Conservation (phyloP, 2,329 filamentous ascomycete species). For the Fusarium marasasianum region DNA sequence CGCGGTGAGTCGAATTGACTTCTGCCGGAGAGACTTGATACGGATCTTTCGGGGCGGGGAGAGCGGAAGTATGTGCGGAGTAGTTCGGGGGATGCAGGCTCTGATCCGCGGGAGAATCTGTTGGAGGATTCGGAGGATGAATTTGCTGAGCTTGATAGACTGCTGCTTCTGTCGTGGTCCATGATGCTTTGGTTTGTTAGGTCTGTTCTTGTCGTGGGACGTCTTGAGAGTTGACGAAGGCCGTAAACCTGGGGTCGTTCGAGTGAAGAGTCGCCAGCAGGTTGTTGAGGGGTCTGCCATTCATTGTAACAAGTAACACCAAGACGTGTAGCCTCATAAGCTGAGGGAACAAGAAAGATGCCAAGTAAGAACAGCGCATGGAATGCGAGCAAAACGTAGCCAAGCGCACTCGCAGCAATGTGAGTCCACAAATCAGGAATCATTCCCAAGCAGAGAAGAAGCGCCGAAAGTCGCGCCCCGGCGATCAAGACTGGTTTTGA, state of each 20-base stretch:
- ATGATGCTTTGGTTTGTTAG: conserved; percentile 6
- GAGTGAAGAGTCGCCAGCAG: not conserved
- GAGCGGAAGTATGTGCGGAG: conserved; percentile 39
- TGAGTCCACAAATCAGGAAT: conserved; percentile 70
- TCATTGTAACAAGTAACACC: not conserved
- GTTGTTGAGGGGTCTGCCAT: not conserved
- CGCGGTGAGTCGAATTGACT: conserved; percentile 7
- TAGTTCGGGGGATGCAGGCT: not conserved
- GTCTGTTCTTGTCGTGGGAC: conserved; percentile 34
- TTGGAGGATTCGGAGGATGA: not conserved
- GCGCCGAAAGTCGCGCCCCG: not conserved
- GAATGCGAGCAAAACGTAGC: conserved; percentile 72
- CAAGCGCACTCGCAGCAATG: conserved; percentile 71
- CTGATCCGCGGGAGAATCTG: conserved; percentile 8
- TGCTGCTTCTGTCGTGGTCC: conserved; percentile 1
- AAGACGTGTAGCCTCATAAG: conserved; percentile 15
- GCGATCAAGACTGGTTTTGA: conserved; percentile 3
- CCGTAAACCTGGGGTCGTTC: conserved; percentile 37
- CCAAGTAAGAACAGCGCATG: conserved; percentile 64
- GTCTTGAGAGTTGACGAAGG: conserved; percentile 43
- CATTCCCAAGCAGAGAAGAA: conserved; percentile 54
- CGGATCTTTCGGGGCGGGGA: conserved; percentile 15
- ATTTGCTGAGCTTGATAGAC: not conserved
- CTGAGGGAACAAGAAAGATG: conserved; percentile 34
- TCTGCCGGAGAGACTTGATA: not conserved